Base-by-base conservation (phyloP, 495 filamentous ascomycete species). In the Barbatosphaeria neglecta region DNA sequence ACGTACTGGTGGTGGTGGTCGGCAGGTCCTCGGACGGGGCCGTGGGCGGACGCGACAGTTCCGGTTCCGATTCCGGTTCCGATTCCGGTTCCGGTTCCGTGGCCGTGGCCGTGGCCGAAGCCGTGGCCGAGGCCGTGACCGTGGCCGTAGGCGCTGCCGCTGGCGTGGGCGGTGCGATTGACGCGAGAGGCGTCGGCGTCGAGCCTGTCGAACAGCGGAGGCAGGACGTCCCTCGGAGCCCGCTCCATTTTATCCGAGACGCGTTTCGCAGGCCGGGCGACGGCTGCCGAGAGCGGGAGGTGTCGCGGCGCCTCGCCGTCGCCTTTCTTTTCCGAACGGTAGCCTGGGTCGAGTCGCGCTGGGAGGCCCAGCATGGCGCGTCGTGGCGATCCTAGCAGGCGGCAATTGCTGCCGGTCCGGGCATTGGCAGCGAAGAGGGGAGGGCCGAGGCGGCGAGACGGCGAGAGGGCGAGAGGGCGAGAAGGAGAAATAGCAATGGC, bases 301-400 rank as follows among this genome's bases (percentile, higher is more conserved):
- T 23, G 22, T 19, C 15, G 45, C 17, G 45, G 6, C 6, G n/a
- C 24, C 23, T 33, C 28, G 45, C 27, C 37, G 33, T 49, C 58
- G 45, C 27, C 37, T 20, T 49, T 56, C 54, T 58, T 56, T 54
- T 63, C 58, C 22, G 31, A 43, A 54, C 50, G 52, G 49, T 45
- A 51, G 49, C 53, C 48, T 33, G 51, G 31, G 45, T 61, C 54
- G 47, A 64, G 49, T 41, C 56, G 52, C 45, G 48, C 54, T 44
- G 54, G 45, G 40, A 50, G 24, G 52, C 58, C 54, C 47, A 59
- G 56, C 43, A 48, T 56, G 19, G 55, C 45, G 39, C 39, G 39
- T 37, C 33, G 33, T n/a, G 15, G 5, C 27, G 13, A 31, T n/a
- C n/a, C 6, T 31, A 6, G 13, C 13, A 37, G 33, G 13, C 33